Evolutionary conservation across 192 early-diverging fungal species (phyloP).

Genomic region (Podila epigama): DNA sequence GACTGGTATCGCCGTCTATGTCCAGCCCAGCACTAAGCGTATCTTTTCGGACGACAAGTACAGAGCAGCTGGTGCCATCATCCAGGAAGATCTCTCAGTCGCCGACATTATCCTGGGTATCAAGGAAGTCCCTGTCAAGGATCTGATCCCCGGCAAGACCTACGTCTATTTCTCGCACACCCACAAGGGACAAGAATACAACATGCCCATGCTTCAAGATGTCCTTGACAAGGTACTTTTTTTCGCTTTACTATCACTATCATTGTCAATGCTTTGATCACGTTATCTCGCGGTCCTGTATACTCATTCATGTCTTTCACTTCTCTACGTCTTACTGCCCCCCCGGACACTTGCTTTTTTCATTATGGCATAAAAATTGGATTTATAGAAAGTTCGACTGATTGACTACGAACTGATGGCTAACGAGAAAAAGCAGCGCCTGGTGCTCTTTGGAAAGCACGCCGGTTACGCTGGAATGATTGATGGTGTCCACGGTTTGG

Average conservation of each 20-base stretch:
- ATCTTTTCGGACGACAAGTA: constrained; percentile 91
- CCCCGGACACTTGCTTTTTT: background rate
- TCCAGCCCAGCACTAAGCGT: constrained; percentile 94
- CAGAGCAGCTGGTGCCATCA: constrained; percentile 79
- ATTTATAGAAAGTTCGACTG: constrained; percentile 77
- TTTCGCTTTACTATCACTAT: background rate
- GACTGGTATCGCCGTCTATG: constrained; percentile 80
- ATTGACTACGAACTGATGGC: constrained; percentile 97
- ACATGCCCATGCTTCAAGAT: constrained; percentile 89
- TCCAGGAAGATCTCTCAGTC: constrained; percentile 85
- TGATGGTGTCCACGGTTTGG: constrained; percentile 91
- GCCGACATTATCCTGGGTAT: constrained; percentile 96
- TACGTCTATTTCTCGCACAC: constrained; percentile 98
- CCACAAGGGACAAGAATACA: constrained; percentile 95
- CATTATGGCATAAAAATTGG: background rate
- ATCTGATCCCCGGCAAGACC: constrained; percentile 87
- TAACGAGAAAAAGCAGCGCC: constrained; percentile 72
- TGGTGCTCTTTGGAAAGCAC: constrained; percentile 92
- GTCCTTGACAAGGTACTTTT: constrained; percentile 84
- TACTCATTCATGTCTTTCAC: background rate
- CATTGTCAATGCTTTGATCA: background rate
- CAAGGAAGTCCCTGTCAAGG: constrained; percentile 90
- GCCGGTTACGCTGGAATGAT: constrained; percentile 97
- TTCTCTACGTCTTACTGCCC: background rate
- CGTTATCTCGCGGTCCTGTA: background rate